Percentiles rank a stretch among this genome's conserved stretches.
phyloP scores from a whole-genome alignment of 768 basidiomycete species.

The Crassisporium funariophilum region DNA sequence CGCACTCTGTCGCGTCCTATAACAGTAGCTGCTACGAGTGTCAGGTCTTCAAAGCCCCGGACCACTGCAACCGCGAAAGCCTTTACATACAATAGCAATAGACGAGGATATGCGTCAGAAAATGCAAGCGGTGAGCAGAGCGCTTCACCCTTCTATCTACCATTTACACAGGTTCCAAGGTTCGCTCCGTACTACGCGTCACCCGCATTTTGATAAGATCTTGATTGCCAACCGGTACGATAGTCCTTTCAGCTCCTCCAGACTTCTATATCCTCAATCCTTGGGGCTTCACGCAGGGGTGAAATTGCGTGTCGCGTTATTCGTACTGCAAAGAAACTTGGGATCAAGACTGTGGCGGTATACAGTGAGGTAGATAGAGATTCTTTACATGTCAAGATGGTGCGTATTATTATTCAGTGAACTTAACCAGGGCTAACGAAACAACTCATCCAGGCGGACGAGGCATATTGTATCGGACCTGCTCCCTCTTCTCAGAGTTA shows the following conservation, averaged over 20 bases:
- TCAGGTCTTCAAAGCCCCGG: neutral
- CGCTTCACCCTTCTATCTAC: neutral
- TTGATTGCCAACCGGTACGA: slow-evolving; percentile 85
- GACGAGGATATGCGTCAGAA: slow-evolving; percentile 30
- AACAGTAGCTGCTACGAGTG: neutral
- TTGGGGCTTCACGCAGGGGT: slow-evolving; percentile 52
- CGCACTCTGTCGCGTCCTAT: slow-evolving; percentile 17
- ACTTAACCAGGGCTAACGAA: slow-evolving; percentile 1
- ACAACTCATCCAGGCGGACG: slow-evolving; percentile 59
- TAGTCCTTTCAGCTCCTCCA: neutral
- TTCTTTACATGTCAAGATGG: slow-evolving; percentile 82
- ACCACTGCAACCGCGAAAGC: neutral
- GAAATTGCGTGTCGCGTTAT: slow-evolving; percentile 97
- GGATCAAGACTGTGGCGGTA: slow-evolving; percentile 90
- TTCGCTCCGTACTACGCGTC: neutral
- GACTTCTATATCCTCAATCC: neutral
- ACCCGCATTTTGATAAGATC: slow-evolving; percentile 85
- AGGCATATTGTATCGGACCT: slow-evolving; percentile 93
- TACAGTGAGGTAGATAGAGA: slow-evolving; percentile 86
- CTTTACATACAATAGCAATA: neutral
- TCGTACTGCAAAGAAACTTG: slow-evolving; percentile 83
- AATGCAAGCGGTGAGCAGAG: slow-evolving; percentile 27
- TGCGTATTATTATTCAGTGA: slow-evolving; percentile 30
- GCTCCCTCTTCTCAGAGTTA: slow-evolving; percentile 88
- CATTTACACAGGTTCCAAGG: neutral